Conservation (phyloP, 148 eudicot species). For the Tetragonia tetragonoides region DNA sequence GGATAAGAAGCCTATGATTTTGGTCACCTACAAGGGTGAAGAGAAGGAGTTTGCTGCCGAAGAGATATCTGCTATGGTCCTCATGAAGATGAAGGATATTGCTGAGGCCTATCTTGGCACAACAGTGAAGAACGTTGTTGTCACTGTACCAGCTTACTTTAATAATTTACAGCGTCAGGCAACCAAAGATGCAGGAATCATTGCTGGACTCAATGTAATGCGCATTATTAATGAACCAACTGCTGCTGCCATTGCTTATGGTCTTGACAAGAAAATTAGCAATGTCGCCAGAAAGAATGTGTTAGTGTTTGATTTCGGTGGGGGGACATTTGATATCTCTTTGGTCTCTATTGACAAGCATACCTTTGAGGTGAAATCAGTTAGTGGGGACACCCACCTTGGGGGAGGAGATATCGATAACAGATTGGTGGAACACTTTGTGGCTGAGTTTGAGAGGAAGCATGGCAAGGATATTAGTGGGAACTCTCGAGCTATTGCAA, state of each 20-base stretch:
- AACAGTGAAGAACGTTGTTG: slow-evolving; percentile 23
- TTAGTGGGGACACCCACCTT: slow-evolving; percentile 31
- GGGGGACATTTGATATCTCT: slow-evolving; percentile 29
- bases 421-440: slow-evolving; percentile 22
- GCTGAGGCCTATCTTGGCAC: slow-evolving; percentile 21
- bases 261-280: slow-evolving; percentile 22
- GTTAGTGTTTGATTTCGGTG: slow-evolving; percentile 29
- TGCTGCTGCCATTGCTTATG: slow-evolving; percentile 30
- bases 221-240: slow-evolving; percentile 31
- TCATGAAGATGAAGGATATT: slow-evolving; percentile 22
- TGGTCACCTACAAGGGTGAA: slow-evolving; percentile 21
- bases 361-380: slow-evolving; percentile 19
- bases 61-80: slow-evolving; percentile 33
- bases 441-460: slow-evolving; percentile 25
- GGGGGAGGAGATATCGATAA: slow-evolving; percentile 29
- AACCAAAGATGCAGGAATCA: slow-evolving; percentile 25
- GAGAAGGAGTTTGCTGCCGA: slow-evolving; percentile 27
- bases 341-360: slow-evolving; percentile 17
- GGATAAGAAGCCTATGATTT: slow-evolving; percentile 23
- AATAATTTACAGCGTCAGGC: slow-evolving; percentile 34
- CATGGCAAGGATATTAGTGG: slow-evolving; percentile 19
- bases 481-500: slow-evolving; percentile 27
- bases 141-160: slow-evolving; percentile 37
- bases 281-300: slow-evolving; percentile 14
- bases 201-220: slow-evolving; percentile 30